A percentile compares a stretch with the other conserved stretches of the same genome.
phyloP scores from a whole-genome alignment of 768 basidiomycete species.

The Boletus fagicola region DNA sequence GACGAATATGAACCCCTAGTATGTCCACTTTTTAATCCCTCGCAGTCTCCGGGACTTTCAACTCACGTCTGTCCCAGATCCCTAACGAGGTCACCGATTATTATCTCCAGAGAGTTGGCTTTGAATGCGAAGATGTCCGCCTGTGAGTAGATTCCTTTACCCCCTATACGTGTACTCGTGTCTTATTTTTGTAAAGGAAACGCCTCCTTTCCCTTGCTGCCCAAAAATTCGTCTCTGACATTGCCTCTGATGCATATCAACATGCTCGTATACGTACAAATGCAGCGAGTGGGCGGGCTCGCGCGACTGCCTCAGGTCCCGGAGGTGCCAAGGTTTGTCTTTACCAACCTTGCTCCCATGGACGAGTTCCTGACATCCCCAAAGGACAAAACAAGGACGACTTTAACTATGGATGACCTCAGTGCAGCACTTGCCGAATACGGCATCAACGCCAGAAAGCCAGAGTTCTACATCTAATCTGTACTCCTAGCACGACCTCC shows the following conservation, averaged over 20 bases:
- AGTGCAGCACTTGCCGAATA: slow-evolving; percentile 93
- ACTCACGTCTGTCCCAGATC: slow-evolving; percentile 51
- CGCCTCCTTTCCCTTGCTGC: slow-evolving; percentile 92
- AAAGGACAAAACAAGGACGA: slow-evolving; percentile 89
- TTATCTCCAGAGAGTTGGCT: slow-evolving; percentile 93
- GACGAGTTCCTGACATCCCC: slow-evolving; percentile 5
- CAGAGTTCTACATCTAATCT: slow-evolving; percentile 82
- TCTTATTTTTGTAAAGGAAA: slow-evolving; percentile 54
- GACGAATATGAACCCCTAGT: slow-evolving; percentile 97
- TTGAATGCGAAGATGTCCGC: slow-evolving; percentile 92
- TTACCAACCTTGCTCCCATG: not conserved
- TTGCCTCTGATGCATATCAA: slow-evolving; percentile 94
- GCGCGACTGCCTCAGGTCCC: slow-evolving; percentile 53
- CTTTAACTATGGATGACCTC: slow-evolving; percentile 96
- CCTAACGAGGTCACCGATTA: slow-evolving; percentile 98
- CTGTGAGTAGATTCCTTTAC: slow-evolving; percentile 52
- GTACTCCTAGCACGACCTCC: slow-evolving; percentile 1
- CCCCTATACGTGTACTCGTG: not conserved
- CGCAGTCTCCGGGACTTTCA: not conserved
- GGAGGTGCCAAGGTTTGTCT: slow-evolving; percentile 60
- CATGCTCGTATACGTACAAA: slow-evolving; percentile 95
- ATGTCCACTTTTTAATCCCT: slow-evolving; percentile 23
- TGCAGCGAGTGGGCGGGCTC: slow-evolving; percentile 69
- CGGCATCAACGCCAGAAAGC: slow-evolving; percentile 90
- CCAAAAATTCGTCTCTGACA: slow-evolving; percentile 97